Evolutionary conservation across 2,329 filamentous ascomycete species (phyloP).

Genomic region (Colletotrichum brevisporum): DNA sequence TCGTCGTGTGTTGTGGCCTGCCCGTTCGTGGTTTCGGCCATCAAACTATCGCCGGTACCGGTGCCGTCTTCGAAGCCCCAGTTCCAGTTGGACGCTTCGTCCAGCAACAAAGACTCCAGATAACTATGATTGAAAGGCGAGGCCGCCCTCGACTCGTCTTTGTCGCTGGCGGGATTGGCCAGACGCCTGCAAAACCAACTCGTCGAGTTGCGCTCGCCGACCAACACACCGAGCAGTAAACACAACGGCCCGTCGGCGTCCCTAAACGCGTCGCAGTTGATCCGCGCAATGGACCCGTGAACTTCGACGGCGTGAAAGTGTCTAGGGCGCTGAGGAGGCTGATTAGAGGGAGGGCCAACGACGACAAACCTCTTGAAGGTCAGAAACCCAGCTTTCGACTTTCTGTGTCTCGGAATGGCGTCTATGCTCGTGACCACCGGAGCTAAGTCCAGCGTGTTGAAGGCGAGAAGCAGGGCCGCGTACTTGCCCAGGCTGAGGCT

Average conservation of each 20-base stretch:
- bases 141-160: fast-evolving
- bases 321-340: neutral
- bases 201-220: neutral
- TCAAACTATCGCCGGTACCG: too few species aligned
- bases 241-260: neutral
- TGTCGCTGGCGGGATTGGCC: fast-evolving
- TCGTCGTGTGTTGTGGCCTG: fast-evolving
- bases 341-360: neutral
- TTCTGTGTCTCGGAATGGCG: conserved; percentile 24
- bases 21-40: too few species aligned
- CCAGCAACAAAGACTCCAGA: neutral
- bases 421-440: neutral
- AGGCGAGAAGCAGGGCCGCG: conserved; percentile 25
- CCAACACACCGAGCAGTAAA: conserved; percentile 4
- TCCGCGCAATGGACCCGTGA: conserved; percentile 13
- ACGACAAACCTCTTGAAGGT: conserved; percentile 16
- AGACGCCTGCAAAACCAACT: conserved; percentile 3
- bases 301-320: neutral
- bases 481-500: conserved; percentile 20
- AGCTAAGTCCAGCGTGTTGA: neutral
- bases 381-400: conserved; percentile 23
- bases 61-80: too few species aligned
- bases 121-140: neutral
- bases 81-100: neutral
- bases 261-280: neutral